These are phyloP conservation scores for Volvox africanus DNA, from an alignment of 139 green algal genomes.

Conservation along the genomic window DNA sequence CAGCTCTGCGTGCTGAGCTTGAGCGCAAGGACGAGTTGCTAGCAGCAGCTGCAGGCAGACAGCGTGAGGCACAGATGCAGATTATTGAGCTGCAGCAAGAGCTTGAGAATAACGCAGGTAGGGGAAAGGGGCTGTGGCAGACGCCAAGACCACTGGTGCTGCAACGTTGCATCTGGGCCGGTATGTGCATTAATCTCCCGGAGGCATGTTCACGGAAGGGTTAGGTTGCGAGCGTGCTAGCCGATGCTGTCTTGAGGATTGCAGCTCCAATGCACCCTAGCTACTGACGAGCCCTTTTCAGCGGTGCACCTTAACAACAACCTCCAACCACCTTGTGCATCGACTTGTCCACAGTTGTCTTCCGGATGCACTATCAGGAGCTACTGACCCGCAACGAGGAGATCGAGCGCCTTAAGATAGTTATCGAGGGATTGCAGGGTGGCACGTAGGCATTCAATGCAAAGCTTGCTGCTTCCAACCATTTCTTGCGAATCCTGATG, in stretches of 20 bases:
- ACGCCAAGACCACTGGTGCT: no score
- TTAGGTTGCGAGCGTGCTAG: no score
- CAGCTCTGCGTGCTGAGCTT: conserved; percentile 62
- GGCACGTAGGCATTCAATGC: background rate
- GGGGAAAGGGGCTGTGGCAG: background rate
- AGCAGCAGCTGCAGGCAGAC: background rate
- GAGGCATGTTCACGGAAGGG: no score
- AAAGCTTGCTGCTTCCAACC: background rate
- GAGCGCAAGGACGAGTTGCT: conserved; percentile 54
- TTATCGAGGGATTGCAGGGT: conserved; percentile 68
- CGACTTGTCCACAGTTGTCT: conserved; percentile 63
- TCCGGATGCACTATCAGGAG: conserved; percentile 81
- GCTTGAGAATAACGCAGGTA: conserved; percentile 80
- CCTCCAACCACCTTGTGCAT: no score
- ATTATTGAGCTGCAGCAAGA: conserved; percentile 72
- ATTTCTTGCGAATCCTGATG: no score
- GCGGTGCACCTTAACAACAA: no score
- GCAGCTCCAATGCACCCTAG: no score
- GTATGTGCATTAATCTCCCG: no score
- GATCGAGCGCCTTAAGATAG: conserved; percentile 67
- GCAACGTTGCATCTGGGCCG: no score
- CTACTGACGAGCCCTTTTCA: no score
- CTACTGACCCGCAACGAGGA: conserved; percentile 76
- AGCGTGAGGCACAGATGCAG: conserved; percentile 32
- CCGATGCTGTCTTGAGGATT: no score